These are phyloP conservation scores for Fonsecaea erecta DNA, from an alignment of 2,329 filamentous ascomycete species.

Conservation along the genomic window DNA sequence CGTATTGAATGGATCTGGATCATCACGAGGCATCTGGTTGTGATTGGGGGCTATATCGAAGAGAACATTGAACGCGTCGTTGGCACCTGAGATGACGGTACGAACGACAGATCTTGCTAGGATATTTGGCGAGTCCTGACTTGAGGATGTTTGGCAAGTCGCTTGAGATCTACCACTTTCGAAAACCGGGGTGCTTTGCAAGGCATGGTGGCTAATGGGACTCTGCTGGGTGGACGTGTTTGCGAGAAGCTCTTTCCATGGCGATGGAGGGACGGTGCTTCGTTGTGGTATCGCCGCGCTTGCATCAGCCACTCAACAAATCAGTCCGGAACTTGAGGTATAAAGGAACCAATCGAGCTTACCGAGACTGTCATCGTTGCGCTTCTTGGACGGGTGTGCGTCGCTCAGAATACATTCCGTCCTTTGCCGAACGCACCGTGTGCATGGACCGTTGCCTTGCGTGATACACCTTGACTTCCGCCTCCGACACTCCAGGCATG, in stretches of 20 bases:
- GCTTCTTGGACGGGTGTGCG: constrained; percentile 57
- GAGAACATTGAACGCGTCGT: background rate
- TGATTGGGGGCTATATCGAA: background rate
- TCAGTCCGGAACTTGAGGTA: background rate
- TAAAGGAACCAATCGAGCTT: background rate
- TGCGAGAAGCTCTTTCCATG: background rate
- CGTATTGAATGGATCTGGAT: background rate
- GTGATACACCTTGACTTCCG: constrained; percentile 60
- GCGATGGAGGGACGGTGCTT: background rate
- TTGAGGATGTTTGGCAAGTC: constrained; percentile 1
- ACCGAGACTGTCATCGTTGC: background rate
- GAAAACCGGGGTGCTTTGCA: constrained; percentile 36
- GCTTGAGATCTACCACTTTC: constrained; percentile 47
- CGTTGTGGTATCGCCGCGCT: background rate
- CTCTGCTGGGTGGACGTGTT: background rate
- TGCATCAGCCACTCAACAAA: background rate
- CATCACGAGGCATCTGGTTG: background rate
- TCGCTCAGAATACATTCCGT: constrained; percentile 73
- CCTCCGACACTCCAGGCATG: constrained; percentile 58
- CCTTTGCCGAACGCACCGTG: constrained; percentile 57
- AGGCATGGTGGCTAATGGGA: background rate
- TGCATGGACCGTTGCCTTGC: constrained; percentile 51
- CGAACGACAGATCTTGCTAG: background rate
- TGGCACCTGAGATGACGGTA: background rate
- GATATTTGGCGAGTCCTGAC: background rate